Conservation (phyloP, 768 basidiomycete genomes). For the Pisolithus marmoratus region DNA sequence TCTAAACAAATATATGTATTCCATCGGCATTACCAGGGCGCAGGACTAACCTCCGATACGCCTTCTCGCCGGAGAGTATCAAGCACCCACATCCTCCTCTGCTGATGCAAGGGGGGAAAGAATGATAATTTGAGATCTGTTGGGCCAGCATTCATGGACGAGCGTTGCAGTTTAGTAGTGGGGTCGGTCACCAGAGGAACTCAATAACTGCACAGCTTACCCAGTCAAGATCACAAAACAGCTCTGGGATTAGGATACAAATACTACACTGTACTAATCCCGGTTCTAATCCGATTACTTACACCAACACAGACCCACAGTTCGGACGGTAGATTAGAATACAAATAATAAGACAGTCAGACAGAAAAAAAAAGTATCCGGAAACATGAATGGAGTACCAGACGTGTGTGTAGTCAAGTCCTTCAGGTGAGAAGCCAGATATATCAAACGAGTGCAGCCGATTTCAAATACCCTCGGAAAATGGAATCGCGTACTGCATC, state of each 20-base stretch:
- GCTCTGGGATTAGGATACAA: not conserved
- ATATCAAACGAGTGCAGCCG: constrained; percentile 58
- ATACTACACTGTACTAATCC: too few relatives aligned
- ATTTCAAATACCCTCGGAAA: constrained; percentile 69
- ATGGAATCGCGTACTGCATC: constrained; percentile 64
- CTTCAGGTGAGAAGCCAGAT: too few relatives aligned
- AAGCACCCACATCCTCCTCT: constrained; percentile 68
- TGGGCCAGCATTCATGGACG: constrained; percentile 13
- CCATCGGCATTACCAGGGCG: not conserved
- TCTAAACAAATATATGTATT: constrained; percentile 32
- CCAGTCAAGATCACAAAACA: not conserved
- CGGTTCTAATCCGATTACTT: too few relatives aligned
- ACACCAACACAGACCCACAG: too few relatives aligned
- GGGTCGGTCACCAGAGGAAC: not conserved
- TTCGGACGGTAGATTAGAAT: too few relatives aligned
- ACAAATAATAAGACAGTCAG: too few relatives aligned
- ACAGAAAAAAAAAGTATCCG: too few relatives aligned
- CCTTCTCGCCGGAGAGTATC: constrained; percentile 53
- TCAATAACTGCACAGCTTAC: too few relatives aligned
- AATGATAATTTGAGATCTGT: constrained; percentile 49
- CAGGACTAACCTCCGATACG: constrained; percentile 42
- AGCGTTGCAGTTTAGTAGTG: not conserved
- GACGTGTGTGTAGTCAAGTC: too few relatives aligned
- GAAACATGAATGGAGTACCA: too few relatives aligned
- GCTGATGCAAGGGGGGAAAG: constrained; percentile 60